Base-by-base conservation (phyloP, 2,329 filamentous ascomycete genomes). In the Aspergillus latus region DNA sequence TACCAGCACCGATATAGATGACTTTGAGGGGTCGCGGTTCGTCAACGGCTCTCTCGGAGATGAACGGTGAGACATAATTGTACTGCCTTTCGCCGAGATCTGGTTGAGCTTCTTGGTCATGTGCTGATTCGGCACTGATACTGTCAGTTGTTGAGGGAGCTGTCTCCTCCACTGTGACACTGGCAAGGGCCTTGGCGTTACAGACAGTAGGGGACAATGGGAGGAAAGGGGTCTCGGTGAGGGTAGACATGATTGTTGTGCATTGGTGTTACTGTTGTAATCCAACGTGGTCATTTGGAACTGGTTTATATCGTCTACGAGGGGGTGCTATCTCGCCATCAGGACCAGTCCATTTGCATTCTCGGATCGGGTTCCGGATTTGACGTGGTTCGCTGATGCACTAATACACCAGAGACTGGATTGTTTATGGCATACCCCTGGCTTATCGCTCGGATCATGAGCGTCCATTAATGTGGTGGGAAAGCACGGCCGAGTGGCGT, bases 1-100 rank as follows among this genome's bases (percentile, higher is more conserved):
- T 40, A 15, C 51, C 51, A 5, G 51, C 51, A 21, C 51, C 51
- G 26, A 54, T 54, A 34, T 44, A 54, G 16, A 54, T 48, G 29
- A 54, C 42, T 10, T 48, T 47, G 3, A 54, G 13, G 21, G 51
- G 51, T 2, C 51, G 51, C 3, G 42, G 28, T 30, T 40, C 11
- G 3, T 54, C 51, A 6, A 45, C 43, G 11, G 43, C 10, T 8
- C 43, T 16, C 11, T 51, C 49, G 2, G 37, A 51, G n/a, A 51
- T 51, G 39, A 36, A 30, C 9, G 48, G 48, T 5, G 34, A 39
- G 36, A 42, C 42, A 34, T 50, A 50, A 11, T 30, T 39, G 39
- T 50, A 13, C 21, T 2, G 34, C 13, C 26, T n/a, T 40, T 42
- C 26, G 4, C 8, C 7, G 9, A 11, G 43, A 11, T 21, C 6